Evolutionary conservation across 176 grass and related monocot species (phyloP), one percentile per base, ranked within the genome.

Genomic region (Guadua angustifolia): DNA sequence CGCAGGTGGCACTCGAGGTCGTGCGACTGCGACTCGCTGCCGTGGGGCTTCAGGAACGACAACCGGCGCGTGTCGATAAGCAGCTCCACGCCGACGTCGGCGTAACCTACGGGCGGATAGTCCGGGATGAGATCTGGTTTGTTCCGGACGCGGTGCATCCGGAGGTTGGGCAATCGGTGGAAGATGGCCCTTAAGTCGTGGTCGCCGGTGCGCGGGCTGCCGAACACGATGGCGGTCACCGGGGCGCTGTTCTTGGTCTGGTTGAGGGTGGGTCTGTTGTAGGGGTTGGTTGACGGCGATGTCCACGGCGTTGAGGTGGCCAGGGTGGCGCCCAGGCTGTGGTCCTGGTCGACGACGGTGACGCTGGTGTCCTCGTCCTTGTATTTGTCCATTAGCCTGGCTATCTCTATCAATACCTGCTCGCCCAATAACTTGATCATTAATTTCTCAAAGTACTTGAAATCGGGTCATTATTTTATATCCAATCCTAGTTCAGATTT

Each of bases 311-410:
- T 85, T 95, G 71, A 99, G 89, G 96, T 99, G 67, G 93, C 88
- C 49, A 99, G 57, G 24, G 96, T 87, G 32, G 91, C 91, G 53
- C 96, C 96, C 7, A 99, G 93, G 71, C 93, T 99, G 93, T 99
- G 93, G 5, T 91, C 93, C n/a, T n/a, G n/a, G n/a, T n/a, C n/a
- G 9, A 94, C 73, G 16, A 95, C 39, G 5, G 91, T 94, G 84
- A 99, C 95, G 88, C 96, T 99, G 0, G 77, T 95, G n/a, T 94
- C 86, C 83, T 95, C 3, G 33, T 35, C 1, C 3, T 35, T 35
- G 33, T 35, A n/a, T n/a, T n/a, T n/a, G n/a, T n/a, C n/a, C 33
- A 35, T 35, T 35, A 35, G 35, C 35, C 35, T 36, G 13, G 56
- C 11, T 19, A 94, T 88, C 87, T 95, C 93, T 67, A 87, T 81